A percentile compares a stretch with the other conserved stretches of the same genome.
These are phyloP conservation scores for Boletus subcaerulescens DNA, from an alignment of 768 basidiomycete genomes.

Conservation along the genomic window DNA sequence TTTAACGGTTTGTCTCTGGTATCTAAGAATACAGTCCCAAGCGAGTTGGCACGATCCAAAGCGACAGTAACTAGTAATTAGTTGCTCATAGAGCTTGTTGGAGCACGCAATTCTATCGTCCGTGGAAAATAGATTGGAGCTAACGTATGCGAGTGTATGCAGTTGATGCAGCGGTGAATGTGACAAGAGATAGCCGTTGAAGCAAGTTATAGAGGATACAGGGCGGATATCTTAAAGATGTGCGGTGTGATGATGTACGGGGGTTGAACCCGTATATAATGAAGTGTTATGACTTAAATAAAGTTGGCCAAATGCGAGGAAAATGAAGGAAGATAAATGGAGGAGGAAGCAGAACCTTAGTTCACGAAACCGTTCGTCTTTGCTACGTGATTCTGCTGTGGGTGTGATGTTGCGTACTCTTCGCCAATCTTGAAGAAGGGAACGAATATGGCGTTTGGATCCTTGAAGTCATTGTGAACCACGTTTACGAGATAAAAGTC, in stretches of 20 bases:
- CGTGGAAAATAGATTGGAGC: slow-evolving; percentile 16
- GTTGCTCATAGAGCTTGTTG: slow-evolving; percentile 22
- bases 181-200: slow-evolving; percentile 30
- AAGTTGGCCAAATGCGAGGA: not conserved
- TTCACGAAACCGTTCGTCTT: slow-evolving; percentile 39
- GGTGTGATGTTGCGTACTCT: slow-evolving; percentile 46
- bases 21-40: not conserved
- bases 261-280: slow-evolving; percentile 80
- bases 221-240: slow-evolving; percentile 19
- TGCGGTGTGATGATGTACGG: slow-evolving; percentile 48
- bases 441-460: slow-evolving; percentile 77
- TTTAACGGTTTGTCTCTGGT: slow-evolving; percentile 8
- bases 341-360: slow-evolving; percentile 4
- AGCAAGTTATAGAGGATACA: slow-evolving; percentile 14
- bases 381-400: slow-evolving; percentile 29
- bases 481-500: slow-evolving; percentile 87
- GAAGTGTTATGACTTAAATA: slow-evolving; percentile 30
- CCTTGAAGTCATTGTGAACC: slow-evolving; percentile 94
- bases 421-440: slow-evolving; percentile 80
- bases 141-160: slow-evolving; percentile 36
- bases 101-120: slow-evolving; percentile 16
- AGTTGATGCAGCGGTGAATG: slow-evolving; percentile 52
- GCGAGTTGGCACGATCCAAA: not conserved
- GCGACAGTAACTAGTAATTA: slow-evolving; percentile 17
- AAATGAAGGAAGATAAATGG: not conserved